Conservation (phyloP, 1,284 basidiomycete species). For the Apiotrichum gracile region DNA sequence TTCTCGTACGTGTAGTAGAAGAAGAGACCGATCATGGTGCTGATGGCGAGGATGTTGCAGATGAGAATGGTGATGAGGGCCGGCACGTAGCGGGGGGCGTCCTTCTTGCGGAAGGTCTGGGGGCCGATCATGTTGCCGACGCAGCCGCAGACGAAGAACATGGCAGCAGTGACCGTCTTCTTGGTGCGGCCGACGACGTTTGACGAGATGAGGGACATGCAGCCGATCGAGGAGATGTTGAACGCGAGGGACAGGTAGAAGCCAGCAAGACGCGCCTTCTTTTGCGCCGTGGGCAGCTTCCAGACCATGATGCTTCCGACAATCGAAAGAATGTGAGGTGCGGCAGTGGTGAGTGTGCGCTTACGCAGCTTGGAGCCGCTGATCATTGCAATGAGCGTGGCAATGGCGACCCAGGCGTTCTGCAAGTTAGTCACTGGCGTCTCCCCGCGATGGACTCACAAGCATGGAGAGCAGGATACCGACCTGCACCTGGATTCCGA, state of each 20-base stretch:
- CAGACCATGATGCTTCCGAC: conserved; percentile 1
- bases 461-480: conserved; percentile 17
- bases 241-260: neutral
- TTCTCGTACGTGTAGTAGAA: neutral
- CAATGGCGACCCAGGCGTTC: too few species aligned
- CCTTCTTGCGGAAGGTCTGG: conserved; percentile 8
- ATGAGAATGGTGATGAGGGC: conserved; percentile 1
- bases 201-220: neutral
- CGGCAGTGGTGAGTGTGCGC: conserved; percentile 6
- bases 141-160: conserved; percentile 12
- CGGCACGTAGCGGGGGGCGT: conserved; percentile 3
- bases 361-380: conserved; percentile 14
- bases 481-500: conserved; percentile 13
- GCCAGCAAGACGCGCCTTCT: neutral
- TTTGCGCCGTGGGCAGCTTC: neutral
- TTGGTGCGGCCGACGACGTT: conserved; percentile 21
- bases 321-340: conserved; percentile 8
- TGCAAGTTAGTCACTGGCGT: neutral
- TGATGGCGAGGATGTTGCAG: neutral
- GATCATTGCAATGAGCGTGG: neutral
- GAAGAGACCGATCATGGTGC: neutral
- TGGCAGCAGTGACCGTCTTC: conserved; percentile 13
- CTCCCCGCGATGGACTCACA: neutral
- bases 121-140: conserved; percentile 10
- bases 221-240: too few species aligned